Base-by-base conservation (phyloP, 2,329 filamentous ascomycete genomes). In the Fusarium subtropicale region DNA sequence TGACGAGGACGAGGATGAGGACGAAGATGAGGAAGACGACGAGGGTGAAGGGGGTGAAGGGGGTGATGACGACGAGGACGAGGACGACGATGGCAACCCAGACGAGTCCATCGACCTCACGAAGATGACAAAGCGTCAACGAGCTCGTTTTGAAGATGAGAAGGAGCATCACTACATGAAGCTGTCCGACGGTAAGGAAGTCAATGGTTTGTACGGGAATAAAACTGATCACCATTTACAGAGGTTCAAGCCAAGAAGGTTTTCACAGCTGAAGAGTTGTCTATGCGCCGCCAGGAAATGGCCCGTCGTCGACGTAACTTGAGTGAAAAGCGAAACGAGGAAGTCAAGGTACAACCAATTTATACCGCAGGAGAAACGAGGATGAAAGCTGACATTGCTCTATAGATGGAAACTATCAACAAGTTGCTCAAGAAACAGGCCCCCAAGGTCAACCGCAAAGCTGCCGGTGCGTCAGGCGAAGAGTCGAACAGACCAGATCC, bases 371-470 rank as follows among this genome's bases (percentile, higher is more conserved):
- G 72, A 55, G 73, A 58, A 5, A 26, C 5, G 5, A 22, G 38
- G 26, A 6, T 30, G 15, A 20, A 57, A 66, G 46, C 61, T 65
- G 33, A 73, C 53, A 41, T n/a, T 20, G 7, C 9, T 24, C 30
- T 52, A 22, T 71, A 94, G 92, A 92, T 93, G 87, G 92, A 95
- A 83, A 96, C 92, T 0, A 95, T 96, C 86, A 94, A 96, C 83
- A 94, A 94, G 75, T 88, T 96, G 3, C 88, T 96, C 54, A 94
- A 94, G 79, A 94, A 94, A 77, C 92, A 94, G 77, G 91, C 92
- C 1, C 90, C 92, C 26, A 94, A 95, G 79, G 88, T 88, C 59
- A 90, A 86, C 69, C 82, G 84, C 68, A 87, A 86, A 71, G 84
- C 78, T 33, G 84, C 76, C 12, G 81, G 66, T 54, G 76, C 73